Conservation (phyloP, 768 basidiomycete genomes). For the Leccinum truebloodii region DNA sequence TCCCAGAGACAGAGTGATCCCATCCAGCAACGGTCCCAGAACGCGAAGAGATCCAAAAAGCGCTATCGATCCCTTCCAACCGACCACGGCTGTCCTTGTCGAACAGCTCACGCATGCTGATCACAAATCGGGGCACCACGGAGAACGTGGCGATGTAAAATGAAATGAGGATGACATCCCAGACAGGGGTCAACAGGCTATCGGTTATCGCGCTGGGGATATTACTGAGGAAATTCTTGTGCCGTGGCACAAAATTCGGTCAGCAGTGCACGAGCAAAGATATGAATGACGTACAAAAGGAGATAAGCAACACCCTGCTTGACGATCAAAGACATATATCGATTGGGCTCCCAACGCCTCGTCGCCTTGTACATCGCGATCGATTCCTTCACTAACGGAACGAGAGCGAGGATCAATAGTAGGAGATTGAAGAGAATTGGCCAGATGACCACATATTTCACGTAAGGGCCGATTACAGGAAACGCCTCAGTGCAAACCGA, state of each 20-base stretch:
- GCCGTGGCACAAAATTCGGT: background rate
- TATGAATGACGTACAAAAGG: background rate
- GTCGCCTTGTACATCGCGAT: background rate
- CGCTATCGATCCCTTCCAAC: background rate
- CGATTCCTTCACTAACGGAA: background rate
- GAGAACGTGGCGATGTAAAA: background rate
- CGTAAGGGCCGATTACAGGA: background rate
- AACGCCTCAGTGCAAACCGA: background rate
- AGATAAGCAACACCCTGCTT: background rate
- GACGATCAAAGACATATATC: background rate
- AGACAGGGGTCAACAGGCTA: background rate
- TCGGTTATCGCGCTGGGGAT: background rate
- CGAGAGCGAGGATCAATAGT: background rate
- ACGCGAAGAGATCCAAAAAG: background rate
- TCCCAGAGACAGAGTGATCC: background rate
- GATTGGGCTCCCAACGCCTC: background rate
- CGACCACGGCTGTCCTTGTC: background rate
- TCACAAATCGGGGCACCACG: background rate
- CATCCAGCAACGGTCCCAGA: background rate
- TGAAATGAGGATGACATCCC: fast-evolving
- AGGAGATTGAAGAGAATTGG: background rate
- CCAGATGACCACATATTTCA: background rate
- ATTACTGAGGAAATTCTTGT: background rate
- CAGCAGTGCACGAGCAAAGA: background rate
- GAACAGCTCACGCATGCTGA: background rate